Evolutionary conservation across 2,329 filamentous ascomycete species (phyloP).

Genomic region (Fusarium metavorans): DNA sequence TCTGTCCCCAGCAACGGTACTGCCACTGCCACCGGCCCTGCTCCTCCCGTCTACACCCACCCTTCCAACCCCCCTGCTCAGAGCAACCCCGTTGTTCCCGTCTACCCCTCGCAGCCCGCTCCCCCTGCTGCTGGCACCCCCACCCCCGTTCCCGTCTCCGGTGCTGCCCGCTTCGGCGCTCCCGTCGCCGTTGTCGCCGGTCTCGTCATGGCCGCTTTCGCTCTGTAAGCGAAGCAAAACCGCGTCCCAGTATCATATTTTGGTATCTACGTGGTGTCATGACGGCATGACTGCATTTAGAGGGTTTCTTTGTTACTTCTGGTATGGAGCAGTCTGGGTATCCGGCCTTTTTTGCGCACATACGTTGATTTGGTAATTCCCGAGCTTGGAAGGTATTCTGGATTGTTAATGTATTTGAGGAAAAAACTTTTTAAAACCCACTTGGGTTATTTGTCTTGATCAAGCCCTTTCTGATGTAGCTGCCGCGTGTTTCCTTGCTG

Average conservation of each 20-base stretch:
- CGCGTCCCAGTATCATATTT: constrained; percentile 29
- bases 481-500: constrained; percentile 40
- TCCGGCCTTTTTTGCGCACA: constrained; percentile 45
- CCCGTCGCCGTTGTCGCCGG: constrained; percentile 55
- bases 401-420: constrained; percentile 48
- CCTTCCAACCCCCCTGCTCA: constrained; percentile 43
- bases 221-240: constrained; percentile 53
- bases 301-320: constrained; percentile 45
- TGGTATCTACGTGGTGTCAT: constrained; percentile 44
- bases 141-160: constrained; percentile 43
- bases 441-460: constrained; percentile 44
- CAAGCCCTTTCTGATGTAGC: constrained; percentile 42
- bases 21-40: constrained; percentile 9
- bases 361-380: constrained; percentile 45
- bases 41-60: constrained; percentile 35
- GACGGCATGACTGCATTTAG: constrained; percentile 48
- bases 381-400: constrained; percentile 44
- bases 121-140: constrained; percentile 45
- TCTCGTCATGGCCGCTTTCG: constrained; percentile 56
- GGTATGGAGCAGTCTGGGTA: constrained; percentile 43
- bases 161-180: constrained; percentile 50
- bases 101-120: constrained; percentile 23
- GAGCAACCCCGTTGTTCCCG: constrained; percentile 6
- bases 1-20: constrained; percentile 34
- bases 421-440: constrained; percentile 44